Conservation (phyloP, 768 basidiomycete genomes). For the Pulveroboletus sp. region DNA sequence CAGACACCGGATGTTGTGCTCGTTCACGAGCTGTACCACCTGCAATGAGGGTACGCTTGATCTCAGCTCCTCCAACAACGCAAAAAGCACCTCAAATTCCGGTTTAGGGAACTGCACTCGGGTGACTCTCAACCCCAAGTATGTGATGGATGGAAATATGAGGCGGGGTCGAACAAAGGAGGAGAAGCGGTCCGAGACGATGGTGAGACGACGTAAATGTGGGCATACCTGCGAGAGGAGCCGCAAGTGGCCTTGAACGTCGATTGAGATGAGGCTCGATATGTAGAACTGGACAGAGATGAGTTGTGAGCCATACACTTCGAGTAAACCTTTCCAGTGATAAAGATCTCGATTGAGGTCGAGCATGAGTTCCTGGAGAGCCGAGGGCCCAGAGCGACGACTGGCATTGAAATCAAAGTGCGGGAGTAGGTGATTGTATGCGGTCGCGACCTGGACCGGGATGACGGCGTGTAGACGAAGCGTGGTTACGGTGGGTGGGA, state of each 20-base stretch:
- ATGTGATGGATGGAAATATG: constrained; percentile 13
- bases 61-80: constrained; percentile 7
- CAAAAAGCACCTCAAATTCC: constrained; percentile 10
- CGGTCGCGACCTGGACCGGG: neutral
- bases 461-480: constrained; percentile 5
- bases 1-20: constrained; percentile 13
- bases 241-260: neutral
- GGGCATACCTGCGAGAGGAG: constrained; percentile 15
- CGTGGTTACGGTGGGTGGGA: constrained; percentile 13
- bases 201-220: constrained; percentile 15
- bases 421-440: neutral
- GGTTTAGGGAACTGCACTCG: neutral
- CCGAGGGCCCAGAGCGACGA: neutral
- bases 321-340: constrained; percentile 13
- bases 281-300: constrained; percentile 13
- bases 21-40: constrained; percentile 19
- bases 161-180: neutral
- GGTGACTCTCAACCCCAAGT: constrained; percentile 13
- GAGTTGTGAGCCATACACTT: constrained; percentile 12
- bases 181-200: constrained; percentile 4
- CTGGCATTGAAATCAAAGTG: neutral
- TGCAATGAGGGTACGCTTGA: constrained; percentile 15
- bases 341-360: neutral
- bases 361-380: constrained; percentile 19
- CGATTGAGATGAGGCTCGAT: neutral